A percentile compares a stretch with the other conserved stretches of the same genome.
These are phyloP conservation scores for Verticillium nubilum DNA, from an alignment of 2,329 filamentous ascomycete species.

Conservation along the genomic window DNA sequence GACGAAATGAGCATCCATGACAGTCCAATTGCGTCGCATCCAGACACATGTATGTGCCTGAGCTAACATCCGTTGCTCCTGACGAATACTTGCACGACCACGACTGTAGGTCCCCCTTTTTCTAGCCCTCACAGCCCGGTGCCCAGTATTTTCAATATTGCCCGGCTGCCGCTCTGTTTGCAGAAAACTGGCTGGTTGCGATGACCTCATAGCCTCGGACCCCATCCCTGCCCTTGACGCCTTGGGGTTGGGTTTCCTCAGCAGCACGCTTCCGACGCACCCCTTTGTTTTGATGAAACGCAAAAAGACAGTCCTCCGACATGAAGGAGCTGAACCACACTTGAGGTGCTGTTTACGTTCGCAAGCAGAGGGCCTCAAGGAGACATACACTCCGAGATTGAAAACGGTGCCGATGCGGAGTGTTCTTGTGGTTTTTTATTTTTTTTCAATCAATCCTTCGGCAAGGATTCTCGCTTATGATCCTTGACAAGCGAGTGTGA, in stretches of 20 bases:
- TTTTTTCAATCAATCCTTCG: not conserved
- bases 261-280: not conserved
- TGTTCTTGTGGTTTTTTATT: no score
- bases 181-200: not conserved
- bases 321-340: not conserved
- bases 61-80: not conserved
- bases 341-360: not conserved
- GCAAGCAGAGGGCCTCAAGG: not conserved
- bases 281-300: not conserved
- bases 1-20: not conserved
- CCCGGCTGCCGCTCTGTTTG: not conserved
- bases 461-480: not conserved
- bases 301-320: not conserved
- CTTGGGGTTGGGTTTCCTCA: not conserved
- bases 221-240: not conserved
- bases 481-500: not conserved
- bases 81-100: not conserved
- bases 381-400: not conserved
- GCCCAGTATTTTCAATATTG: not conserved
- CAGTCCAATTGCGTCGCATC: not conserved
- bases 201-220: not conserved
- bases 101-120: no score
- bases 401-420: not conserved
- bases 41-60: not conserved
- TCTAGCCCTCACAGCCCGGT: no score